Conservation (phyloP, 305 asterid genomes). For the Fraxinus dipetala region DNA sequence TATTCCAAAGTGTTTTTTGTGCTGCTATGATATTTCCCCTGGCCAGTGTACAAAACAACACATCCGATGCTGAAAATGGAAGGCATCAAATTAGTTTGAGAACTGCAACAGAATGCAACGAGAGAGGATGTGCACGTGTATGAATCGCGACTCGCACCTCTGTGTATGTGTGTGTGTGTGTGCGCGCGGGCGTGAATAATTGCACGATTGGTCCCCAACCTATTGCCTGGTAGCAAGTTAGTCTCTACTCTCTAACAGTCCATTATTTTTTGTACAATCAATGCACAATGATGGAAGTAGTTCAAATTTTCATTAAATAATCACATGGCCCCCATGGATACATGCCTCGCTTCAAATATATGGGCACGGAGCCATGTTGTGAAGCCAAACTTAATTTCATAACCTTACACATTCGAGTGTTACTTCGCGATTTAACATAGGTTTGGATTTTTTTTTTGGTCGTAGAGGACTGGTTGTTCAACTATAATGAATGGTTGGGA, state of each 20-base stretch:
- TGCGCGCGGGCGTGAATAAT: background rate
- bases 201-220: background rate
- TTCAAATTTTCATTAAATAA: background rate
- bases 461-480: background rate
- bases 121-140: background rate
- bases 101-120: background rate
- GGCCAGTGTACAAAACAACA: constrained; percentile 57
- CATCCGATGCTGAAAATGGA: constrained; percentile 70
- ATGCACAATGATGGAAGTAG: background rate
- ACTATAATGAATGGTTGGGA: background rate
- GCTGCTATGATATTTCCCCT: constrained; percentile 53
- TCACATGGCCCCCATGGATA: background rate
- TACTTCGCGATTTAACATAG: background rate
- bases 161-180: background rate
- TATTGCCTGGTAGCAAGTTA: background rate
- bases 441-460: background rate
- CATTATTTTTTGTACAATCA: background rate
- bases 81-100: constrained; percentile 12
- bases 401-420: background rate
- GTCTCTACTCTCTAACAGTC: background rate
- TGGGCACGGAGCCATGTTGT: background rate
- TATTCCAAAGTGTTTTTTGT: constrained; percentile 45
- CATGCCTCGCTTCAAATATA: background rate
- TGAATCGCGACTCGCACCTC: too few species aligned
- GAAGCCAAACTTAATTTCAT: background rate